phyloP scores from a whole-genome alignment of 345 rosid species.

The Camelina sativa region DNA sequence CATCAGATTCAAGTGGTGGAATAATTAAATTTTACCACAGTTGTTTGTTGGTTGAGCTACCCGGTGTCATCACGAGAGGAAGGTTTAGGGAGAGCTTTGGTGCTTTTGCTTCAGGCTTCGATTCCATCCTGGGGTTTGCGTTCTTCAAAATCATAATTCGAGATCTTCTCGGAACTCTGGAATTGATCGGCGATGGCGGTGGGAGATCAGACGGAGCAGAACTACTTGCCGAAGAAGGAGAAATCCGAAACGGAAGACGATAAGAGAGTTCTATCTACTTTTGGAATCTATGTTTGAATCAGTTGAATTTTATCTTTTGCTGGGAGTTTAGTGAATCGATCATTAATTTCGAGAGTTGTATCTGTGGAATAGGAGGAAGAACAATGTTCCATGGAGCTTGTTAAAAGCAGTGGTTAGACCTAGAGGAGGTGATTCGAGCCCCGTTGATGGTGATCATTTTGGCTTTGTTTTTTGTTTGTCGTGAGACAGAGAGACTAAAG shows the following conservation, averaged over 20 bases:
- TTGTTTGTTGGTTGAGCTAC: constrained; percentile 37
- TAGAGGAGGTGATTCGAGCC: constrained; percentile 82
- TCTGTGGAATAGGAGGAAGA: constrained; percentile 66
- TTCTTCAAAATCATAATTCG: neutral
- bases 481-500: constrained; percentile 7
- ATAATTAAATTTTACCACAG: neutral
- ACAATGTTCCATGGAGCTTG: constrained; percentile 84
- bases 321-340: neutral
- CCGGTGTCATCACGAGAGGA: constrained; percentile 3
- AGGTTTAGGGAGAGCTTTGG: constrained; percentile 5
- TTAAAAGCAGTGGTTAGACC: constrained; percentile 91
- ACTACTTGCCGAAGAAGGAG: constrained; percentile 42
- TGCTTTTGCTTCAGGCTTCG: constrained; percentile 27
- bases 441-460: constrained; percentile 82
- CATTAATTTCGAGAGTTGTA: constrained; percentile 14
- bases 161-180: neutral
- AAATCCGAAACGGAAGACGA: constrained; percentile 47
- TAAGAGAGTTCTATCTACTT: constrained; percentile 32
- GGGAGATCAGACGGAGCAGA: constrained; percentile 33
- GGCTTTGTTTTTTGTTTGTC: neutral
- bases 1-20: neutral
- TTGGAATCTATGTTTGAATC: neutral
- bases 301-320: neutral
- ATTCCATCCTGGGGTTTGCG: neutral
- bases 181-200: constrained; percentile 38